Evolutionary conservation across 495 filamentous ascomycete genomes (phyloP), one percentile per base, ranked within the genome.

Genomic region (Daldinia vernicosa): DNA sequence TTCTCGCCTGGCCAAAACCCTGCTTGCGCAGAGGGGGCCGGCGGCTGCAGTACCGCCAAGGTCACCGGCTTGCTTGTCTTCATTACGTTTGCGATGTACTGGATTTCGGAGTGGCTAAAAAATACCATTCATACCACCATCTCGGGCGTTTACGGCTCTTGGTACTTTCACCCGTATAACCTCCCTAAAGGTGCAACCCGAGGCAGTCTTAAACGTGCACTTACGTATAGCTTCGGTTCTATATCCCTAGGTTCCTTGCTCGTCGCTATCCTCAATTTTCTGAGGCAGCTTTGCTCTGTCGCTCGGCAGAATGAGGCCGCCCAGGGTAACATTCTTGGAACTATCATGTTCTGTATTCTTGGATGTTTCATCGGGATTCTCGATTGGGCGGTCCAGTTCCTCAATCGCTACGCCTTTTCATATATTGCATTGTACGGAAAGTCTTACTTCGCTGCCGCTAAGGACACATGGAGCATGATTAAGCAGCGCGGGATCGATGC

Each of bases 391-490:
- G 89, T 95, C 4, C 86, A 92, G 62, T 93, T 90, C 77, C 79
- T 93, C 74, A 92, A 91, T 72, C 80, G 92, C 72, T 98, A 97
- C 71, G 94, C 93, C 0, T 97, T 97, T 79, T 92, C 89, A 19
- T 90, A 97, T 78, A 97, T 98, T 74, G 93, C 95, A 0, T 83
- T 97, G 1, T 97, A 97, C 75, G 94, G 94, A 26, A 94, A 95
- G 74, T 79, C 90, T 0, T 98, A 97, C 75, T 85, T 97, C 60
- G 85, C 88, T 4, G 89, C 93, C 2, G 94, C 93, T 3, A 97
- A 95, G 77, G 92, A 93, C 73, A 97, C 92, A 0, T 95, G 92
- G 91, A 88, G 70, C 4, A 92, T 97, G 90, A 92, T 97, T 84
- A 93, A 92, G 72, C 88, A 96, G 75, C 92, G 94, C 35, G 95